A percentile compares a stretch with the other conserved stretches of the same genome.
Conservation (phyloP, 2,329 filamentous ascomycete species). For the Apiospora marii region DNA sequence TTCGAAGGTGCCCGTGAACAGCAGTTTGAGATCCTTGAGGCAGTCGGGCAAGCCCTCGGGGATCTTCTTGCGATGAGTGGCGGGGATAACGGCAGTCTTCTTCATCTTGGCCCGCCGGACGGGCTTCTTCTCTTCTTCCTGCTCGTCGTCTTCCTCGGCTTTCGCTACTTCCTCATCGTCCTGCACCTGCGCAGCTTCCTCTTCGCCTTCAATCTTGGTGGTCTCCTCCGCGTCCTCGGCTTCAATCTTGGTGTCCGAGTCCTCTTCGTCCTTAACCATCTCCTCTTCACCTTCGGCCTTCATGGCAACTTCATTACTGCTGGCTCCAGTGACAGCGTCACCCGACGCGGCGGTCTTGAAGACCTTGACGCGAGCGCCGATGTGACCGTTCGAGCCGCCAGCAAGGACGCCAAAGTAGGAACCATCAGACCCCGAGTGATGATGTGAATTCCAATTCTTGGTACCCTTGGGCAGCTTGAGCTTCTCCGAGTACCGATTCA, state of each 20-base stretch:
- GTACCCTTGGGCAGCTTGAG: constrained; percentile 18
- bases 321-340: neutral
- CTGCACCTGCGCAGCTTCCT: neutral
- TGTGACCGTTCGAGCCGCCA: constrained; percentile 9
- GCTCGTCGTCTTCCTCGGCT: constrained; percentile 23
- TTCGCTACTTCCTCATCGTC: constrained; percentile 14
- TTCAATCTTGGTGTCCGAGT: neutral
- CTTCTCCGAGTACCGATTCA: constrained; percentile 25
- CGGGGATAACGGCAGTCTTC: constrained; percentile 28
- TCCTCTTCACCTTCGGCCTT: neutral
- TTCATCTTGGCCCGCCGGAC: constrained; percentile 12
- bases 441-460: constrained; percentile 22
- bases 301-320: neutral
- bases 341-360: neutral
- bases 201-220: constrained; percentile 11
- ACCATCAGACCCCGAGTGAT: neutral
- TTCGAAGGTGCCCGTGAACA: constrained; percentile 31
- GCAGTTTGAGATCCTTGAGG: constrained; percentile 28
- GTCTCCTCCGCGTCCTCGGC: neutral
- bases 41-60: constrained; percentile 28
- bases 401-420: constrained; percentile 21
- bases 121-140: constrained; percentile 23
- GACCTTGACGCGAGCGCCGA: constrained; percentile 20
- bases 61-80: constrained; percentile 30
- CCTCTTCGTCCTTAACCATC: constrained; percentile 10